These are phyloP conservation scores for Macrolepiota dolichaula DNA, from an alignment of 768 basidiomycete species.

Conservation along the genomic window DNA sequence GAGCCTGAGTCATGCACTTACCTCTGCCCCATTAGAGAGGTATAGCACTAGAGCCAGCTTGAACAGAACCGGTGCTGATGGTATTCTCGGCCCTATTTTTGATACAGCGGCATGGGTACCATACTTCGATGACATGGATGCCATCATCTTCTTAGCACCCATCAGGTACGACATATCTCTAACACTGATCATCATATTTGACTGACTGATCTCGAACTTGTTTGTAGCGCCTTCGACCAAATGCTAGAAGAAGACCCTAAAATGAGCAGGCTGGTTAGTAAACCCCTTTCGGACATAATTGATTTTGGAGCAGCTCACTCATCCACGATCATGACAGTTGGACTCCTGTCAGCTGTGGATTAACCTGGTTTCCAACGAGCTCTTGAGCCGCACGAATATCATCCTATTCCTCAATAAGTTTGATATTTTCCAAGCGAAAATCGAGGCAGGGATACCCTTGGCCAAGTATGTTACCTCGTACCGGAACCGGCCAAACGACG, in stretches of 20 bases:
- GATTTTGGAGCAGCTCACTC: background rate
- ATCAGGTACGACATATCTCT: slow-evolving; percentile 37
- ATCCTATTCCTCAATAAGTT: slow-evolving; percentile 84
- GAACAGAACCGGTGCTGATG: background rate
- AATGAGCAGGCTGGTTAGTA: slow-evolving; percentile 57
- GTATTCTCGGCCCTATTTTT: background rate
- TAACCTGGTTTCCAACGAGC: slow-evolving; percentile 65
- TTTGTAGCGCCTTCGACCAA: slow-evolving; percentile 59
- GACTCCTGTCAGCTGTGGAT: slow-evolving; percentile 79
- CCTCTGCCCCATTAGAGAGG: slow-evolving; percentile 24
- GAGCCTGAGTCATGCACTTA: background rate
- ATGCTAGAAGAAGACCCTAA: slow-evolving; percentile 61
- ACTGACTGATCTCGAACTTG: background rate
- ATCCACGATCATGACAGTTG: slow-evolving; percentile 40
- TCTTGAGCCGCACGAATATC: slow-evolving; percentile 67
- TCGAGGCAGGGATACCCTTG: slow-evolving; percentile 59
- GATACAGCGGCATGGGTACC: slow-evolving; percentile 49
- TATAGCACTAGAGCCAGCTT: slow-evolving; percentile 10
- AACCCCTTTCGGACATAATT: background rate
- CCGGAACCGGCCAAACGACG: slow-evolving; percentile 63
- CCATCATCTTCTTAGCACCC: slow-evolving; percentile 70
- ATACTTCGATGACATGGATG: slow-evolving; percentile 70
- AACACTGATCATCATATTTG: background rate
- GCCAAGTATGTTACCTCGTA: slow-evolving; percentile 71
- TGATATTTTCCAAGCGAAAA: slow-evolving; percentile 67